Conservation (phyloP, 192 early-diverging fungal species). For the Backusella tarrabulga region DNA sequence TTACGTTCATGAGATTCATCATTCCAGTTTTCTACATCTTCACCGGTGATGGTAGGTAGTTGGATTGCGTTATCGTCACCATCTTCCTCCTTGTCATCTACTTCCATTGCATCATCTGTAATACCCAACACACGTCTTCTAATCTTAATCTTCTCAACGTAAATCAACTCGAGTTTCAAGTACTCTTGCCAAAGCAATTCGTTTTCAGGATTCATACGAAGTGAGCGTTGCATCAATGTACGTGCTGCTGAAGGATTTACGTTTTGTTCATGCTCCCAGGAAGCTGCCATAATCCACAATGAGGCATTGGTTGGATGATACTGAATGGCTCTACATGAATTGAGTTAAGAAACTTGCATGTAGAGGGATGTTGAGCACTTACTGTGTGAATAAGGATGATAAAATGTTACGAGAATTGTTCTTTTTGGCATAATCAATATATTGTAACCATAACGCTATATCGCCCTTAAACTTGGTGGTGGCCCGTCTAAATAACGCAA, state of each 20-base stretch:
- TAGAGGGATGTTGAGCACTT: neutral
- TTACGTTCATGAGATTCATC: slow-evolving; percentile 39
- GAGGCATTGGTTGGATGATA: slow-evolving; percentile 77
- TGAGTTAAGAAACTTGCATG: too few species aligned
- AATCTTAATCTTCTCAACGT: slow-evolving; percentile 81
- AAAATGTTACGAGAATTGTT: slow-evolving; percentile 56
- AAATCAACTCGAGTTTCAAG: slow-evolving; percentile 88
- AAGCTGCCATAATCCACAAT: slow-evolving; percentile 92
- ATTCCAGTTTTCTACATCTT: slow-evolving; percentile 44
- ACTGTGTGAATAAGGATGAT: slow-evolving; percentile 73
- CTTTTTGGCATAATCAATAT: slow-evolving; percentile 78
- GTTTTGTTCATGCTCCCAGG: slow-evolving; percentile 86
- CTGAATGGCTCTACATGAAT: slow-evolving; percentile 69
- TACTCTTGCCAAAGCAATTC: slow-evolving; percentile 89
- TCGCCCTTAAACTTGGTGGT: slow-evolving; percentile 80
- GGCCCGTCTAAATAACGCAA: slow-evolving; percentile 76
- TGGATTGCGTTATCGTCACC: slow-evolving; percentile 52
- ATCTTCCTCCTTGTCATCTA: slow-evolving; percentile 19
- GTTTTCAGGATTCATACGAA: slow-evolving; percentile 77
- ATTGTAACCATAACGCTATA: slow-evolving; percentile 85
- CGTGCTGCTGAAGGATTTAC: slow-evolving; percentile 79
- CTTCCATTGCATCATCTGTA: slow-evolving; percentile 37
- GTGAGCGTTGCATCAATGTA: slow-evolving; percentile 79
- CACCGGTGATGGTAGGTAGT: slow-evolving; percentile 55
- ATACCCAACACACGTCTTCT: slow-evolving; percentile 80